Evolutionary conservation across 345 rosid species (phyloP).

Genomic region (Eucalyptus dawsonii): DNA sequence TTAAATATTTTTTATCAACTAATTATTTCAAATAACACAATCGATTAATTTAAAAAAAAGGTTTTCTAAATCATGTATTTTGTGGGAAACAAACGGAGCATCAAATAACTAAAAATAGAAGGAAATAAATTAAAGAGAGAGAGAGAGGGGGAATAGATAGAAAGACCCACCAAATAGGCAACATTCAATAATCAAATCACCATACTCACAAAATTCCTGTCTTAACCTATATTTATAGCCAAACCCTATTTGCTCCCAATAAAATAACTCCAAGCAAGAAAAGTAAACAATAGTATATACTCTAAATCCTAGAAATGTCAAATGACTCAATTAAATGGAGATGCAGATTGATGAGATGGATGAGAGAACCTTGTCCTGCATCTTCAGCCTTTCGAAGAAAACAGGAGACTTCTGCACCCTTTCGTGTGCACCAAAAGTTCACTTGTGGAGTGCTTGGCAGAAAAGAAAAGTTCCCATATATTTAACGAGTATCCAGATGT

Average conservation of each 20-base stretch:
- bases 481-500: not conserved
- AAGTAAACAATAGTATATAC: not conserved
- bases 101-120: not conserved
- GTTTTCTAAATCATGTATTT: not conserved
- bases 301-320: not conserved
- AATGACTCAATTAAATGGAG: no score
- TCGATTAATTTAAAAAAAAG: fast-evolving
- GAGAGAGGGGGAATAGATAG: not conserved
- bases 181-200: not conserved
- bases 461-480: not conserved
- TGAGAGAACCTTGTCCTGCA: not conserved
- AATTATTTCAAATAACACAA: not conserved
- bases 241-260: not conserved
- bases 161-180: not conserved
- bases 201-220: not conserved
- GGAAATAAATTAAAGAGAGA: not conserved
- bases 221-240: not conserved
- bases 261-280: not conserved
- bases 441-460: not conserved
- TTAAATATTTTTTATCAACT: not conserved
- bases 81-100: not conserved
- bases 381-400: not conserved
- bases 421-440: not conserved
- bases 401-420: not conserved
- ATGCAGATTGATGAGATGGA: not conserved